These are phyloP conservation scores for Beauveria sp. DNA, from an alignment of 2,329 filamentous ascomycete genomes.

Conservation along the genomic window DNA sequence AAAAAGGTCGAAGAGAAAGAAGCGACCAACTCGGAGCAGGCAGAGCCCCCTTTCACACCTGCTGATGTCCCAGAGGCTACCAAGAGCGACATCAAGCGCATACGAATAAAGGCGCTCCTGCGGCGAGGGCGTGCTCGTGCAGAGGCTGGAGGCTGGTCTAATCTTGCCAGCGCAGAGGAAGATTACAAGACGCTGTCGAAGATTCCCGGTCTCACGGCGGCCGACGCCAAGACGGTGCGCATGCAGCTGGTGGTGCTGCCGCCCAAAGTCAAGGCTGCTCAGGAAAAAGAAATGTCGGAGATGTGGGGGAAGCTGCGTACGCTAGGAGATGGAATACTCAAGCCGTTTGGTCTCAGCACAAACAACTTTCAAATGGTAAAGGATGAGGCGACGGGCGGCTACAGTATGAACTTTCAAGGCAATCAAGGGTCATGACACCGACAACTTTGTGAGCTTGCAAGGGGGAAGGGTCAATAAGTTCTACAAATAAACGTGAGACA, in stretches of 20 bases:
- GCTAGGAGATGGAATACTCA: conserved; percentile 84
- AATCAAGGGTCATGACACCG: background rate
- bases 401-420: conserved; percentile 77
- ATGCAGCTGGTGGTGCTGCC: conserved; percentile 60
- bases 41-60: conserved; percentile 27
- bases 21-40: background rate
- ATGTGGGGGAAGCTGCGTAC: conserved; percentile 97
- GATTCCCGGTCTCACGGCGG: conserved; percentile 48
- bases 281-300: conserved; percentile 82
- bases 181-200: conserved; percentile 66
- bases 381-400: conserved; percentile 82
- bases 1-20: background rate
- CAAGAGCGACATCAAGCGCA: conserved; percentile 59
- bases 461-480: background rate
- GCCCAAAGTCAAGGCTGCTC: conserved; percentile 63
- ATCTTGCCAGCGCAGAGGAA: conserved; percentile 66
- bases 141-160: conserved; percentile 69
- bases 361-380: conserved; percentile 93
- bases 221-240: conserved; percentile 62
- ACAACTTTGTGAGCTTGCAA: background rate
- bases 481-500: background rate
- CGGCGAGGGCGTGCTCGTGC: conserved; percentile 67
- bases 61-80: conserved; percentile 13
- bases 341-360: conserved; percentile 88
- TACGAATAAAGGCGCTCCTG: conserved; percentile 76